Evolutionary conservation across 257 asterid genomes (phyloP), one percentile per base, ranked within the genome.

Genomic region (Hygrophila difformis): DNA sequence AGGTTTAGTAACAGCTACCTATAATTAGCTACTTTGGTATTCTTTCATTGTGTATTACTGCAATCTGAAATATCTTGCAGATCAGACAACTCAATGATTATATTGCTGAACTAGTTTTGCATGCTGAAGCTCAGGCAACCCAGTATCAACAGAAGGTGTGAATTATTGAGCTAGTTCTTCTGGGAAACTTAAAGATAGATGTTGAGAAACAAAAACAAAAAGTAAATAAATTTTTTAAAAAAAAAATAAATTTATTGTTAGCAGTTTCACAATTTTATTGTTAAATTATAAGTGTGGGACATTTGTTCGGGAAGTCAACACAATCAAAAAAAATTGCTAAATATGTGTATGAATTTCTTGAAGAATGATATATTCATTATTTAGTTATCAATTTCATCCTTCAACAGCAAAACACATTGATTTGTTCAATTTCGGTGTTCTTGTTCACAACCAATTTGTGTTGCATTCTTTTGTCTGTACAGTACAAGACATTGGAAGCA

Each of bases 71-170:
- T 26, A 37, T 51, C 46, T 18, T 69, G 76, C 68, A 87, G 94
- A 70, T 87, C 48, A 72, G 65, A 63, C 93, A 71, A 59, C 64
- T 67, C 66, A 75, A 74, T 56, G 84, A 65, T 44, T 77, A 82
- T 61, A 67, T 77, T 55, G 68, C 93, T 58, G 96, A 82, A 73
- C 69, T 82, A 49, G 62, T 79, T 42, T 50, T 82, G 82, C 96
- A 82, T 49, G 76, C 91, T 61, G 93, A 87, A 68, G 93, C 96
- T 45, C 96, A 87, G 64, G 79, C 96, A 61, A 69, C 77, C 22
- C 94, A 79, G 64, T 87, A 79, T 68, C 93, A 87, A 60, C 75
- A 79, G 46, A 82, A 71, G 96, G 96, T 85, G 96, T 85, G 49
- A 59, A 28, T 44, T 35, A 21, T 56, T 26, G 49, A 39, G 65